Evolutionary conservation across 495 filamentous ascomycete species (phyloP), one percentile per base, ranked within the genome.

Genomic region (Podospora fimiseda): DNA sequence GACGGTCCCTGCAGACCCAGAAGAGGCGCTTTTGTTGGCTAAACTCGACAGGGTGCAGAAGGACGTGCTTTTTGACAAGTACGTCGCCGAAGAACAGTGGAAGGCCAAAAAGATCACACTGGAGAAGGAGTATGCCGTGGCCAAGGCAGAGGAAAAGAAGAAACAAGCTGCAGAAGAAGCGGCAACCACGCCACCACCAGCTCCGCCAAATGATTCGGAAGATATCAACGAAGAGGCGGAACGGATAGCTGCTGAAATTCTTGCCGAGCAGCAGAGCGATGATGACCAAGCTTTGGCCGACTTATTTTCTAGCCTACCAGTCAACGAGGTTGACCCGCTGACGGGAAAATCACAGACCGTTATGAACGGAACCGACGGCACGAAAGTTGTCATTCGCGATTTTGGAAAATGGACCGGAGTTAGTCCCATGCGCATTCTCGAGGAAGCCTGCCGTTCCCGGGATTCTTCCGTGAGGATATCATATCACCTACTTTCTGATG

Each of bases 361-460:
- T 0, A 66, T 79, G 57, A 78, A 74, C 24, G 69, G 69, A 20
- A 55, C 70, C 2, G 70, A 81, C 57, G 79, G 77, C 0, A 55
- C 70, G 4, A 79, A 68, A 43, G 69, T 89, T 6, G 78, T 62
- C 2, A 77, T 94, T 47, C 72, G 89, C 47, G 83, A 96, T 55
- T 96, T 98, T 78, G 91, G 90, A 14, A 86, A 87, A 63, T 83
- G 77, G 74, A 80, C 73, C 14, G 86, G 88, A 30, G 65, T 92
- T 13, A 85, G 68, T 56, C 88, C 89, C 16, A 77, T 81, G 38
- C 75, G 83, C 50, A 77, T 88, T 38, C 68, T 98, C 14, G 89
- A 96, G 60, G 93, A 96, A 68, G 80, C 88, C 41, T 95, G 90
- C 64, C 86, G 85, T 58, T 81, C 89, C 52, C 86, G 83, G 74